Percentiles rank a stretch among this genome's conserved stretches.
Evolutionary conservation across 352 stramenopile genomes (phyloP).

Genomic region (Phytopythium aichiense): DNA sequence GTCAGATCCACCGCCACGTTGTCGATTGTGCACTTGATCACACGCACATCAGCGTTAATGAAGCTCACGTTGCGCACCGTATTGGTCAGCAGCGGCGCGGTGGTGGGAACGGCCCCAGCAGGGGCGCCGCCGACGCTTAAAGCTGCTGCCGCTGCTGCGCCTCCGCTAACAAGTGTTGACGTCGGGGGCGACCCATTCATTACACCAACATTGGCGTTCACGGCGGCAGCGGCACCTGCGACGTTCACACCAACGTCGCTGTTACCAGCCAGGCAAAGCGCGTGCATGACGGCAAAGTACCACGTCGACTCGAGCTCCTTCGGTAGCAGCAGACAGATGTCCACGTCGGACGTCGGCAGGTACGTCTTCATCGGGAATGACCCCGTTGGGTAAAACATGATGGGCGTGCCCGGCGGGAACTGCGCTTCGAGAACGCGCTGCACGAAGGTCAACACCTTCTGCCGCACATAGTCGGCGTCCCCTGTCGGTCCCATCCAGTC

Average conservation of each 20-base stretch:
- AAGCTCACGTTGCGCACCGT: constrained; percentile 89
- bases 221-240: constrained; percentile 3
- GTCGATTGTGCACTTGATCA: constrained; percentile 91
- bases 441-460: constrained; percentile 65
- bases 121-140: background rate
- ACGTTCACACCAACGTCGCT: constrained; percentile 11
- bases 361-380: constrained; percentile 91
- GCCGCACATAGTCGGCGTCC: constrained; percentile 57
- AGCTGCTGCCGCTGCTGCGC: background rate
- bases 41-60: constrained; percentile 84
- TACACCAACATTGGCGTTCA: background rate
- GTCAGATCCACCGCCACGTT: constrained; percentile 88
- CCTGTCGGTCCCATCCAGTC: constrained; percentile 61
- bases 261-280: constrained; percentile 64
- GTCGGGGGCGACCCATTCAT: constrained; percentile 21
- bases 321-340: constrained; percentile 79
- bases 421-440: constrained; percentile 55
- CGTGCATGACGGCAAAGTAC: constrained; percentile 84
- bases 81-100: constrained; percentile 28
- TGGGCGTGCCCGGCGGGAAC: constrained; percentile 34
- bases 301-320: constrained; percentile 80
- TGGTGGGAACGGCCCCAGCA: background rate
- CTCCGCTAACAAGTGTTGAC: constrained; percentile 1
- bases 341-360: constrained; percentile 81
- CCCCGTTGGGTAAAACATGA: constrained; percentile 69